Conservation (phyloP, 2,329 filamentous ascomycete genomes). For the Fusarium brachygibbosum region DNA sequence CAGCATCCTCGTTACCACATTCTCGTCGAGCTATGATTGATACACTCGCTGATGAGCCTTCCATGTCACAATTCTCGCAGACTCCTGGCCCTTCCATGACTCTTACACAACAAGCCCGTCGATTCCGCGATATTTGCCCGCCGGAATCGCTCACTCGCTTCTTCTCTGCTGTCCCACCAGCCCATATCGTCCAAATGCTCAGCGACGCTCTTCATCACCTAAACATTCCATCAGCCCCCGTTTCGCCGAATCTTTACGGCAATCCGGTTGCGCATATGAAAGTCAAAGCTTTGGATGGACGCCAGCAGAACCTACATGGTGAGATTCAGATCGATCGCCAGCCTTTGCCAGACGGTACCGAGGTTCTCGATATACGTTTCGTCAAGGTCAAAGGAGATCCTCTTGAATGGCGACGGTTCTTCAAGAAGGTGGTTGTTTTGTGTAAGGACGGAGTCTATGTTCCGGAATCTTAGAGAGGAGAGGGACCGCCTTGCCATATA, state of each 20-base stretch:
- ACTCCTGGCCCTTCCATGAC: slow-evolving; percentile 83
- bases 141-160: slow-evolving; percentile 90
- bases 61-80: slow-evolving; percentile 86
- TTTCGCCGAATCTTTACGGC: slow-evolving; percentile 61
- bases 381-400: slow-evolving; percentile 96
- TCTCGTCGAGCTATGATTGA: slow-evolving; percentile 64
- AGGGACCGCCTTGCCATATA: slow-evolving; percentile 37
- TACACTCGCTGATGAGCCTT: slow-evolving; percentile 85
- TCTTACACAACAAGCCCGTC: slow-evolving; percentile 88
- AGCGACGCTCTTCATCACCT: slow-evolving; percentile 86
- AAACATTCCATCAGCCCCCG: slow-evolving; percentile 78
- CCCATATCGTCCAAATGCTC: slow-evolving; percentile 83
- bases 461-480: slow-evolving; percentile 56
- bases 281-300: slow-evolving; percentile 79
- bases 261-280: slow-evolving; percentile 75
- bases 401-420: slow-evolving; percentile 94
- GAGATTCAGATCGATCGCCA: slow-evolving; percentile 80
- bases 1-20: slow-evolving; percentile 54
- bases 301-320: slow-evolving; percentile 79
- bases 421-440: slow-evolving; percentile 92
- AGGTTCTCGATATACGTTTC: slow-evolving; percentile 87
- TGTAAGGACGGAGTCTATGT: slow-evolving; percentile 86
- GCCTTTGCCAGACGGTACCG: slow-evolving; percentile 66
- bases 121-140: slow-evolving; percentile 92
- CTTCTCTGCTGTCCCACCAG: slow-evolving; percentile 83